phyloP scores from a whole-genome alignment of 139 green algal genomes.

The Chlorella sp. region DNA sequence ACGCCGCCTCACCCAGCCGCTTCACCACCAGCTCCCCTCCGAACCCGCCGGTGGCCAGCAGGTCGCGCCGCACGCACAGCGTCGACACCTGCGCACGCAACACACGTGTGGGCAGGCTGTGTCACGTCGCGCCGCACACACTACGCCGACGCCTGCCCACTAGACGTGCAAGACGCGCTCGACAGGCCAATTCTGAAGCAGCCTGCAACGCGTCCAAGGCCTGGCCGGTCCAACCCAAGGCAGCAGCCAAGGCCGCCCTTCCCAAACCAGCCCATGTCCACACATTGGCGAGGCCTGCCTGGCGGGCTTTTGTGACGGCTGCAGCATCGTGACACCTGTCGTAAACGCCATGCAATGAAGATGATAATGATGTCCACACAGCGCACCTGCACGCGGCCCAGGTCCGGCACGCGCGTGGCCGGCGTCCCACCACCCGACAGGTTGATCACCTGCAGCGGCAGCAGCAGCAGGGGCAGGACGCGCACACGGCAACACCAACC shows the following conservation, averaged over 20 bases:
- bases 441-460: slow-evolving; percentile 29
- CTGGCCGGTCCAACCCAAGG: no score
- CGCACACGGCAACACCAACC: background rate
- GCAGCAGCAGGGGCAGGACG: background rate
- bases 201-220: no score
- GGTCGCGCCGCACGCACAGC: slow-evolving; percentile 51
- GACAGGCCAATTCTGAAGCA: no score
- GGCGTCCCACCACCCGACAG: slow-evolving; percentile 19
- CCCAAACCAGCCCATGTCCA: no score
- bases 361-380: no score
- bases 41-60: slow-evolving; percentile 81
- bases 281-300: no score
- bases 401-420: slow-evolving; percentile 2
- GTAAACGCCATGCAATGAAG: no score
- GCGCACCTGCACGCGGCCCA: slow-evolving; percentile 19
- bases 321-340: no score
- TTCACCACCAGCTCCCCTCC: slow-evolving; percentile 74
- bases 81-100: slow-evolving; percentile 67
- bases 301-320: no score
- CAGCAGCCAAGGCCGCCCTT: no score
- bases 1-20: background rate
- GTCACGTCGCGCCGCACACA: background rate
- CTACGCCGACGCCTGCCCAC: no score
- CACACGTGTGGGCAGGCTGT: background rate
- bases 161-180: no score